Base-by-base conservation (phyloP, 768 basidiomycete genomes). In the Trametes sanguinea region DNA sequence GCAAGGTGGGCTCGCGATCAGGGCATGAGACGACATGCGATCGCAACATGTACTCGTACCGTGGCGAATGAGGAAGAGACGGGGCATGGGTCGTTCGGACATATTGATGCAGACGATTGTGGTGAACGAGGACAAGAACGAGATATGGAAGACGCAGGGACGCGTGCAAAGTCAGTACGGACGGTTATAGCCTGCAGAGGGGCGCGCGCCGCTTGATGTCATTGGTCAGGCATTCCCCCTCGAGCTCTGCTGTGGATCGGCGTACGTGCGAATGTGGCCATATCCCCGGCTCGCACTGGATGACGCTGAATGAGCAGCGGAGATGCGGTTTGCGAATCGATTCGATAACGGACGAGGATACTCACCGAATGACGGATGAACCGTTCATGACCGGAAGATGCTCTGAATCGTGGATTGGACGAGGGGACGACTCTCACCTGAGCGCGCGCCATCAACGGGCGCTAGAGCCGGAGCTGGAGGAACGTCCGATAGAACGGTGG, bases 41-140 rank as follows among this genome's bases (percentile, higher is more conserved):
- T 9, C n/a, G 54, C 9, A 22, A 8, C 4, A 13, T n/a, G 43
- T 14, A 22, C 27, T 51, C 60, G 30, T 51, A 78, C 82, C 84
- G 64, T 85, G 84, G 48, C 84, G 79, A 64, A 85, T 75, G 44
- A 85, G 69, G 65, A 83, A 82, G 37, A 85, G 78, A 60, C 83
- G 77, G 27, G 83, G 83, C 73, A 81, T 77, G 29, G 71, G 71
- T 10, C 72, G 65, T 29, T 57, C 57, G 14, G 65, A 60, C 65
- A 68, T 68, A 17, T 10, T 37, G 42, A 33, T 2, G 7, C 42
- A 30, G 29, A 22, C 1, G 16, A 17, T 17, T 1, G 22, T 9
- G n/a, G 29, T 22, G 6, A 33, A 35, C 10, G 32, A 27, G 30
- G 37, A 50, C 35, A 10, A 5, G 9, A 32, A 13, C 42, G 60